These are phyloP conservation scores for Carallia brachiata DNA, from an alignment of 345 rosid genomes.

Conservation along the genomic window DNA sequence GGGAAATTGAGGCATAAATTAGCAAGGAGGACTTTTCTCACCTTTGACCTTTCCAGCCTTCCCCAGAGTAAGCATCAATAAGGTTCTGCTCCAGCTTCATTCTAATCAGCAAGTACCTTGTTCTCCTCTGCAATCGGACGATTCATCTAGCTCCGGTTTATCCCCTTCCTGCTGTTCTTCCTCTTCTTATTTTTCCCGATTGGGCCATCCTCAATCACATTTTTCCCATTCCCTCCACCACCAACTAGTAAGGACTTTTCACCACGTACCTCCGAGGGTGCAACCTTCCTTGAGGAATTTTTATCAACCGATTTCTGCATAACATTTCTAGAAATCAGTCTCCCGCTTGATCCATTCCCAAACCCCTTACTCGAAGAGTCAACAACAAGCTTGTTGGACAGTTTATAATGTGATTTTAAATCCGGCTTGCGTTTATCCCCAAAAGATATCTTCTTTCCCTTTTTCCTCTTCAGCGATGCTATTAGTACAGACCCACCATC, in stretches of 20 bases:
- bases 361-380: constrained; percentile 26
- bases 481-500: constrained; percentile 43
- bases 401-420: constrained; percentile 27
- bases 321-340: constrained; percentile 15
- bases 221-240: constrained; percentile 29
- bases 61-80: constrained; percentile 90
- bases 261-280: constrained; percentile 12
- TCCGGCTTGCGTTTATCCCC: constrained; percentile 21
- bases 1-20: background rate
- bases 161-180: constrained; percentile 46
- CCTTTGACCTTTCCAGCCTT: constrained; percentile 99
- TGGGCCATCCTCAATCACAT: constrained; percentile 27
- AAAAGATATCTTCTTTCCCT: constrained; percentile 20
- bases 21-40: constrained; percentile 28
- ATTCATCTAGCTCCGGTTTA: constrained; percentile 60
- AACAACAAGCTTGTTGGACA: constrained; percentile 24
- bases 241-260: constrained; percentile 9
- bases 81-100: constrained; percentile 98
- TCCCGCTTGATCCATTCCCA: constrained; percentile 23
- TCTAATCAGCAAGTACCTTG: constrained; percentile 82
- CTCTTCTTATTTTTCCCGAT: constrained; percentile 41
- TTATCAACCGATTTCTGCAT: constrained; percentile 20
- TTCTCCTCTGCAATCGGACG: constrained; percentile 85
- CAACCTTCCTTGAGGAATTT: constrained; percentile 32
- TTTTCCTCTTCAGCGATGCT: constrained; percentile 41